These are phyloP conservation scores for Jaapia argillacea DNA, from an alignment of 768 basidiomycete genomes.

Conservation along the genomic window DNA sequence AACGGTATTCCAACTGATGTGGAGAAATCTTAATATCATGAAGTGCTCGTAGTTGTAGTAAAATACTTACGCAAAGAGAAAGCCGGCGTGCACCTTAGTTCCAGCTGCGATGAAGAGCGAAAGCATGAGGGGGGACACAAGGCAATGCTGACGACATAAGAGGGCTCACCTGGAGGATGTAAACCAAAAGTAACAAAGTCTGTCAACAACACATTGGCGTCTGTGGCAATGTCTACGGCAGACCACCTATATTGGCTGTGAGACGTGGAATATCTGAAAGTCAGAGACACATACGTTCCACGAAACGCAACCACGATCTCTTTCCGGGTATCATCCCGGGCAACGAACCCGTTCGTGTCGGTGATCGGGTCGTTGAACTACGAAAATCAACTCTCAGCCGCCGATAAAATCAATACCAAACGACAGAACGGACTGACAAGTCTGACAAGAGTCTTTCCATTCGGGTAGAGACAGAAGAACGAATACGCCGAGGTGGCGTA, in stretches of 20 bases:
- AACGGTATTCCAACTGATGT: neutral
- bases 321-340: slow-evolving; percentile 31
- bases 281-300: neutral
- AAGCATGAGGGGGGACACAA: neutral
- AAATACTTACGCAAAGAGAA: neutral
- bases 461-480: slow-evolving; percentile 35
- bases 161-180: neutral
- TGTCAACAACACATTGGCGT: neutral
- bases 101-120: neutral
- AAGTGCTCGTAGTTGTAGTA: neutral
- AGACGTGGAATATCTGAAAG: neutral
- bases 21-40: neutral
- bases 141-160: too few relatives aligned
- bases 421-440: slow-evolving; percentile 12
- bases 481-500: slow-evolving; percentile 43
- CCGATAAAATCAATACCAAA: neutral
- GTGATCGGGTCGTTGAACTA: slow-evolving; percentile 20
- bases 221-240: neutral
- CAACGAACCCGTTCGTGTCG: slow-evolving; percentile 41
- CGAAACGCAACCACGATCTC: slow-evolving; percentile 33
- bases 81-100: neutral
- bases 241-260: neutral
- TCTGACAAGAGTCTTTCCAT: slow-evolving; percentile 34
- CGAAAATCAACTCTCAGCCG: neutral
- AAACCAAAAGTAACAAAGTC: neutral